Evolutionary conservation across 2,329 filamentous ascomycete genomes (phyloP), one percentile per base, ranked within the genome.

Genomic region (Ceratocystis eucalypticola): DNA sequence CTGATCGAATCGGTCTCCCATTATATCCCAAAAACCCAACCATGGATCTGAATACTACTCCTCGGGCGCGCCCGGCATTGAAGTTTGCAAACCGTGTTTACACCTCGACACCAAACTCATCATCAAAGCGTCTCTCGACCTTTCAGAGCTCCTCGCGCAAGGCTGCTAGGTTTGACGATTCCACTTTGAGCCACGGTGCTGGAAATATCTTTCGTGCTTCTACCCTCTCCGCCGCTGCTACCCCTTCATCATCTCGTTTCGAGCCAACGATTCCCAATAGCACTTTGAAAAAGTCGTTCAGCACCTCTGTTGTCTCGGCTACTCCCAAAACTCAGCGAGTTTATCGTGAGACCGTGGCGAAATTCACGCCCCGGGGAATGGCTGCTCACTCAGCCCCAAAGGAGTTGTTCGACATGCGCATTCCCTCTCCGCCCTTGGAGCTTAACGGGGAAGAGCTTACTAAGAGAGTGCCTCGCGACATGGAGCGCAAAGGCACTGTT

Each of bases 381-480:
- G 76, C 79, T 69, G 75, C 79, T 30, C 79, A 78, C 71, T 76
- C 78, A 5, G 73, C 76, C 1, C 41, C 64, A 20, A 78, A 78
- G 68, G 80, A 84, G 57, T 76, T 82, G 17, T 85, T 85, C 71
- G 73, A 77, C 33, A 81, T 84, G 81, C 80, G 81, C 70, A 85
- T 85, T 67, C 77, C 80, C 28, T 81, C 80, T 20, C 83, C 83
- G 0, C 82, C 82, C 63, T 77, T 78, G 8, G 79, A 82, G 68
- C 75, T 85, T 37, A 82, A 80, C 15, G 83, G 82, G 68, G 82
- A 84, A 72, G 78, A 74, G 62, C 71, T 85, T 22, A 76, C 80
- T 6, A 79, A 79, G 69, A 79, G 81, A 71, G 76, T 85, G 0
- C 82, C 82, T 30, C 77, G 80, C 37, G 78, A 81, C 20, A 77